Evolutionary conservation across 805 yeast genomes (phyloP).

Genomic region (Metschnikowia santaceciliae): DNA sequence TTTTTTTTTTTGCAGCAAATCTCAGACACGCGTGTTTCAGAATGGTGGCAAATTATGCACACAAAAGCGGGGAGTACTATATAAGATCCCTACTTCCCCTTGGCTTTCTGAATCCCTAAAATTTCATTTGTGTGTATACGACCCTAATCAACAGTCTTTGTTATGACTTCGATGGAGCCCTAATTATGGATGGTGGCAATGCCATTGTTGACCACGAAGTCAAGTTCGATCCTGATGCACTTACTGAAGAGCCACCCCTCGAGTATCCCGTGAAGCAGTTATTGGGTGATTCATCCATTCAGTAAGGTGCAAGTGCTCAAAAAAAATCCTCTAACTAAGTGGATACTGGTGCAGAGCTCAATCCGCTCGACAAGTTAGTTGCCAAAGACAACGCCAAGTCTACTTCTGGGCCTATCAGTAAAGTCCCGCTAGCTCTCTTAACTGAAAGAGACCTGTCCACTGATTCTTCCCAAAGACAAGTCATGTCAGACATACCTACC

Average conservation of each 20-base stretch:
- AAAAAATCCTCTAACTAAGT: slow-evolving; percentile 21
- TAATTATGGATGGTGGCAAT: slow-evolving; percentile 32
- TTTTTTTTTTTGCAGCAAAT: too few relatives aligned
- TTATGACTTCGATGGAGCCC: too few relatives aligned
- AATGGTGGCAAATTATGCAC: too few relatives aligned
- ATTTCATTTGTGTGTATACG: too few relatives aligned
- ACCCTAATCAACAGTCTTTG: too few relatives aligned
- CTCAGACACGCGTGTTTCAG: too few relatives aligned
- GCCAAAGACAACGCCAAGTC: slow-evolving; percentile 64
- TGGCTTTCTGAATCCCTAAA: too few relatives aligned
- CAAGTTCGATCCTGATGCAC: slow-evolving; percentile 55
- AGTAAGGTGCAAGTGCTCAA: slow-evolving; percentile 14
- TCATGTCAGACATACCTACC: slow-evolving; percentile 55
- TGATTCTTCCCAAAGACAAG: slow-evolving; percentile 54
- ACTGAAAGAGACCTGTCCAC: slow-evolving; percentile 77
- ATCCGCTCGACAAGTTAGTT: slow-evolving; percentile 46
- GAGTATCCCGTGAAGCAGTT: slow-evolving; percentile 71
- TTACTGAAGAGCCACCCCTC: slow-evolving; percentile 82
- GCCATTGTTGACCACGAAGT: slow-evolving; percentile 62
- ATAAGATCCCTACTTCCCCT: too few relatives aligned
- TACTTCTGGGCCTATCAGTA: slow-evolving; percentile 51
- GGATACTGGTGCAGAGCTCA: slow-evolving; percentile 15
- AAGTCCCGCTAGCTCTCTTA: slow-evolving; percentile 86
- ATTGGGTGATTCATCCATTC: slow-evolving; percentile 27
- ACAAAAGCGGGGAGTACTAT: too few relatives aligned